Conservation (phyloP, 441 rosid genomes). For the Sinapis alba region DNA sequence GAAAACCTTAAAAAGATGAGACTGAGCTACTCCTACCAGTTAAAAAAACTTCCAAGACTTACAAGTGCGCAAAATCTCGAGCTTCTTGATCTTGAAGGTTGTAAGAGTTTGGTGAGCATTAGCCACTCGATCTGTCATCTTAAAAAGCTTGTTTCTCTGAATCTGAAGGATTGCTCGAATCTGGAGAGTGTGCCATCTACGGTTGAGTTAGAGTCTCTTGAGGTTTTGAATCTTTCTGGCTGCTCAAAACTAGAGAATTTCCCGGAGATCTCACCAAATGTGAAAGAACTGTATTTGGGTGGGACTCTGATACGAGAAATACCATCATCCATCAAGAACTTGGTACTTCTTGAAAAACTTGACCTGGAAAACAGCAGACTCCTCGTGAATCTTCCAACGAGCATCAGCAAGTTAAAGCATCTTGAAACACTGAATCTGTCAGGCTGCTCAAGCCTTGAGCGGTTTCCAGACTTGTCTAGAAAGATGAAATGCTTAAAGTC, state of each 20-base stretch:
- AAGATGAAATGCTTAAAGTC: constrained; percentile 28
- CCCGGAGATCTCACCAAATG: background rate
- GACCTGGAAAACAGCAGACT: background rate
- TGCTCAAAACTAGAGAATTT: background rate
- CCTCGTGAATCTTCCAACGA: background rate
- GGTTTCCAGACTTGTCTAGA: constrained; percentile 11
- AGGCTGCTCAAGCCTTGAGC: background rate
- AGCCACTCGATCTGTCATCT: background rate
- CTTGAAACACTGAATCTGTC: background rate
- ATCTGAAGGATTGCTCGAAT: background rate
- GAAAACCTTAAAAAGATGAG: background rate
- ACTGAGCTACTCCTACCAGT: background rate
- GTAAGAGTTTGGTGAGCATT: background rate
- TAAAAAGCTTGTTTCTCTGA: background rate
- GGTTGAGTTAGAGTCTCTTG: background rate
- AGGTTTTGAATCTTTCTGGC: background rate
- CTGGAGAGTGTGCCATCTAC: background rate
- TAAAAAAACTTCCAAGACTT: background rate
- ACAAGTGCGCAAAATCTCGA: background rate
- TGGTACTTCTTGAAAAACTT: background rate
- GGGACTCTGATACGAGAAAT: background rate
- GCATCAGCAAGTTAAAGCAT: background rate
- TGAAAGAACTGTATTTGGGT: background rate
- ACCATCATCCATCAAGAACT: background rate
- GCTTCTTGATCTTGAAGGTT: background rate